phyloP scores from a whole-genome alignment of 176 grass and related monocot species.

The Elaeis guineensis region DNA sequence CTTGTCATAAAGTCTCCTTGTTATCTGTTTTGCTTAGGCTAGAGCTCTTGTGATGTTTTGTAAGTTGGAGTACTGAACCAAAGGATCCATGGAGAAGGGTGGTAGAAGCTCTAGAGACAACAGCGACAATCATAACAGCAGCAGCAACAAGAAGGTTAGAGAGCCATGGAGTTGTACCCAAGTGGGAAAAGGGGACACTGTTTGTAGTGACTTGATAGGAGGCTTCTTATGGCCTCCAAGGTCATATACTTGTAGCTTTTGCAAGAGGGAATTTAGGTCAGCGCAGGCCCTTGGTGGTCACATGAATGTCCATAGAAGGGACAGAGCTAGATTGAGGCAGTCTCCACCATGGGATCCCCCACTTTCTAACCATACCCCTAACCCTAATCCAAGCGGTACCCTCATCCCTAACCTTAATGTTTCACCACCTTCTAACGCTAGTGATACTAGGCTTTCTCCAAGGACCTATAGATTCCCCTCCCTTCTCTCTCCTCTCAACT shows the following conservation, averaged over 20 bases:
- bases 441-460: neutral
- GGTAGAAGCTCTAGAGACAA: conserved; percentile 15
- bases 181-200: conserved; percentile 16
- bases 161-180: conserved; percentile 20
- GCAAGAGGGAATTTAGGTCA: conserved; percentile 42
- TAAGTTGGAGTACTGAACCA: neutral
- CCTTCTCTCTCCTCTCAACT: neutral
- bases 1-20: neutral
- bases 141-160: neutral
- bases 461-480: neutral
- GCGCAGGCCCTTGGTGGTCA: conserved; percentile 44
- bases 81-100: conserved; percentile 25
- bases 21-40: no score
- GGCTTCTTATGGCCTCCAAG: conserved; percentile 34
- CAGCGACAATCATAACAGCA: neutral
- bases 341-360: conserved; percentile 20
- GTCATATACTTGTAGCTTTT: conserved; percentile 42
- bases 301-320: conserved; percentile 46
- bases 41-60: neutral
- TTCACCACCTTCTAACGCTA: conserved; percentile 12
- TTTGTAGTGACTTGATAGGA: conserved; percentile 2
- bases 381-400: neutral
- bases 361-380: conserved; percentile 16
- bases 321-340: conserved; percentile 29
- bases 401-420: conserved; percentile 34